These are phyloP conservation scores for Leonotis leonurus DNA, from an alignment of 257 asterid genomes.

Conservation along the genomic window DNA sequence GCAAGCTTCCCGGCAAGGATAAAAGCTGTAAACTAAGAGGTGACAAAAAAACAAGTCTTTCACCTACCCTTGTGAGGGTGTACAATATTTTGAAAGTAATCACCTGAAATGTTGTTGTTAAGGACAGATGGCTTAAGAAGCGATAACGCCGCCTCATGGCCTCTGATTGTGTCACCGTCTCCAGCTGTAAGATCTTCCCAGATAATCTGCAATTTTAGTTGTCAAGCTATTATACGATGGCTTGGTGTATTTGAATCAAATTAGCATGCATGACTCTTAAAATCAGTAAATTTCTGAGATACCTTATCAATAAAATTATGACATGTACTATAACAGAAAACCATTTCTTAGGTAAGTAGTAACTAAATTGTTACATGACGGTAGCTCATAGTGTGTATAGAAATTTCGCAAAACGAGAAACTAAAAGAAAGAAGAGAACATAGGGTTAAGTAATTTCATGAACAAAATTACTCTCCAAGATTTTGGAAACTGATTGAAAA, in stretches of 20 bases:
- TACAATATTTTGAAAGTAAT: background rate
- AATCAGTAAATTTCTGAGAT: background rate
- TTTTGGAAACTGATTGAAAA: background rate
- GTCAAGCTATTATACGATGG: conserved; percentile 16
- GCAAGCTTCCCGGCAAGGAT: conserved; percentile 2
- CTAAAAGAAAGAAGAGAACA: background rate
- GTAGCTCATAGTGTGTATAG: background rate
- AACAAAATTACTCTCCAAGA: background rate
- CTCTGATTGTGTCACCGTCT: conserved; percentile 81
- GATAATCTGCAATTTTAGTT: conserved; percentile 51
- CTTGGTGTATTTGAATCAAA: background rate
- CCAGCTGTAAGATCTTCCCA: conserved; percentile 82
- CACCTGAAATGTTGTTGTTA: conserved; percentile 91
- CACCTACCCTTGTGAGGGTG: background rate
- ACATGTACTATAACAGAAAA: background rate
- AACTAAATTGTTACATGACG: background rate
- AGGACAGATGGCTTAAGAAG: conserved; percentile 86
- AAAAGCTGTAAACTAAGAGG: background rate
- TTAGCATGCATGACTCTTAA: background rate
- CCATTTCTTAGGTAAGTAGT: background rate
- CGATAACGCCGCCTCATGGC: conserved; percentile 84
- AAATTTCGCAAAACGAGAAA: background rate
- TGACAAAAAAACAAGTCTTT: conserved; percentile 8
- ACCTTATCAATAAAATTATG: background rate
- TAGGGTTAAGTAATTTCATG: background rate